Base-by-base conservation (phyloP, 208 protist genomes). In the Trypanosoma vivax region DNA sequence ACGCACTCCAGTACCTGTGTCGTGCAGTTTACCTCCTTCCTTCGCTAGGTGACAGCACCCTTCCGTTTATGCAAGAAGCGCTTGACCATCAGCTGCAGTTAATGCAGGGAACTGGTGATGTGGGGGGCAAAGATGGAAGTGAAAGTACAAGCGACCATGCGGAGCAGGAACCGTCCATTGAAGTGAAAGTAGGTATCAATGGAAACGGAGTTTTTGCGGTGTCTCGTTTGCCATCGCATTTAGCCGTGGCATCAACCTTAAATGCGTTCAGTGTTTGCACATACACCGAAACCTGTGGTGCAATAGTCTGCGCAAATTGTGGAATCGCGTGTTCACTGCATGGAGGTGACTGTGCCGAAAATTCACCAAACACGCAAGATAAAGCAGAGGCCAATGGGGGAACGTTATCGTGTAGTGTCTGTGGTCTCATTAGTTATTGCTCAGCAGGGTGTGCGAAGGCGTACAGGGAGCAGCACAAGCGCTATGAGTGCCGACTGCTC, bases 1-100 rank as follows among this genome's bases (percentile, higher is more conserved):
- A 19, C 1, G 60, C 80, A 11, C 55, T 89, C n/a, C 16, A 79
- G 33, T 74, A 71, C 50, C 76, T 90, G 28, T 90, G 80, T 57
- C 76, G 86, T 27, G 80, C 86, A 5, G 70, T 93, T 9, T 76
- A 84, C 38, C 30, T 83, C 25, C 70, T 87, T 16, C 86, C 82
- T 7, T 67, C 74, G 6, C 60, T 90, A 41, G 69, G 67, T 58
- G 50, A 53, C 29, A 60, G 65, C 13, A 41, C 48, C 23, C 47
- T 66, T 5, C 60, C 57, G 21, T 65, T 49, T 25, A 38, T 79
- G 6, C 5, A 28, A 19, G 48, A 59, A 4, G 52, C 61, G 1
- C 29, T 86, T 41, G 61, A 65, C 16, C 27, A 19, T 18, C 29
- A 79, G 3, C 40, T 70, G 18, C 37, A 24, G 3, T 48, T 60